phyloP scores from a whole-genome alignment of 2,329 filamentous ascomycete species.

The Phialophora macrospora region DNA sequence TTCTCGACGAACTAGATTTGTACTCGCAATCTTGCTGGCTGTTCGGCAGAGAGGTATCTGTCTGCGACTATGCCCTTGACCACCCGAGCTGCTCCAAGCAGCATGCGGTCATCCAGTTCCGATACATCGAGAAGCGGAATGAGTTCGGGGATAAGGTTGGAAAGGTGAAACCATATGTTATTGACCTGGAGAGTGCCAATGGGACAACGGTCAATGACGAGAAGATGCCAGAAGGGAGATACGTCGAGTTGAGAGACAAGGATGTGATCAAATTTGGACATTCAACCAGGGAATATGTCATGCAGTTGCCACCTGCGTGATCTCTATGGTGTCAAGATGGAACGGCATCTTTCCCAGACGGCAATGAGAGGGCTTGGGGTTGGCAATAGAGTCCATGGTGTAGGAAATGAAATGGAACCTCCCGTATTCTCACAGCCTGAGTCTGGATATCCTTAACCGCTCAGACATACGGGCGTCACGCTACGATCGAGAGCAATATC shows the following conservation, averaged over 20 bases:
- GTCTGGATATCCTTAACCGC: no score
- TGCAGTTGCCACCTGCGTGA: slow-evolving; percentile 70
- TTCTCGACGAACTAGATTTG: slow-evolving; percentile 81
- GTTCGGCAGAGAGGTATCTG: slow-evolving; percentile 75
- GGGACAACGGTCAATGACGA: slow-evolving; percentile 83
- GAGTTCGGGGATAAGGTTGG: slow-evolving; percentile 85
- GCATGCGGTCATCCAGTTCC: slow-evolving; percentile 93
- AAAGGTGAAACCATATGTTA: slow-evolving; percentile 81
- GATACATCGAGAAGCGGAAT: slow-evolving; percentile 79
- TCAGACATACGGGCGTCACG: no score
- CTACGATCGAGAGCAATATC: no score
- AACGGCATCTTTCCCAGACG: no score
- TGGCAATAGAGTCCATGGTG: no score
- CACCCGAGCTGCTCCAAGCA: slow-evolving; percentile 95
- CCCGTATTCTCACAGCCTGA: no score
- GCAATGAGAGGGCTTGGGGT: no score
- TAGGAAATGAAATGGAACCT: no score
- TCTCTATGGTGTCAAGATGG: neutral
- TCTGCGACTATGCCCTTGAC: slow-evolving; percentile 83
- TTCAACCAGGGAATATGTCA: slow-evolving; percentile 90
- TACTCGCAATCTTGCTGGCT: slow-evolving; percentile 84
- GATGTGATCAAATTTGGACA: slow-evolving; percentile 88
- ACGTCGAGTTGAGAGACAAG: slow-evolving; percentile 83
- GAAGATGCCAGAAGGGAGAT: slow-evolving; percentile 73
- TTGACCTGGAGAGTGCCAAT: slow-evolving; percentile 92